phyloP scores from a whole-genome alignment of 306 rosid species.

The Leucaena leucocephala region DNA sequence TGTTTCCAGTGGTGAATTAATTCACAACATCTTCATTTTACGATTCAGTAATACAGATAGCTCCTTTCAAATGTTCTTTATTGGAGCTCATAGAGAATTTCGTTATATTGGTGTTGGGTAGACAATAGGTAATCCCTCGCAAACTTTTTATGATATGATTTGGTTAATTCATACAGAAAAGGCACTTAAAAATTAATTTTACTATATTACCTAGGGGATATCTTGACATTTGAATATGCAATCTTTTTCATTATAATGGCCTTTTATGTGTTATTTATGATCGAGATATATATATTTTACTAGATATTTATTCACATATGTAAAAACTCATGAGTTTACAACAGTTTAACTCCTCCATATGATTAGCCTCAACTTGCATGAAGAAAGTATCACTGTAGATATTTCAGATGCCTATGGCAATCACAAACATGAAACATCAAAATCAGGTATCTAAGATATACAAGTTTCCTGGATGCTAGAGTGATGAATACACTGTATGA shows the following conservation, averaged over 20 bases:
- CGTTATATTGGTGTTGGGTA: neutral
- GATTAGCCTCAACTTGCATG: neutral
- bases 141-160: neutral
- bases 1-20: neutral
- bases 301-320: neutral
- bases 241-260: neutral
- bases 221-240: neutral
- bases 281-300: neutral
- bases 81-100: neutral
- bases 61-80: neutral
- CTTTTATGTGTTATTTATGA: neutral
- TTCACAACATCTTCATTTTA: neutral
- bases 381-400: neutral
- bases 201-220: neutral
- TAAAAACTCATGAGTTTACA: neutral
- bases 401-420: neutral
- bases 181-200: neutral
- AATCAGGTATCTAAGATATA: neutral
- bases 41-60: neutral
- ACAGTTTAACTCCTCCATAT: neutral
- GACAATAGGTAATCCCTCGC: neutral
- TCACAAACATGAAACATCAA: neutral
- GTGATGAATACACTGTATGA: neutral
- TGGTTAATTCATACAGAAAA: neutral
- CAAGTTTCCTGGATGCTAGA: neutral